Evolutionary conservation across 305 asterid species (phyloP), one percentile per base, ranked within the genome.

Genomic region (Rubia peregrina): DNA sequence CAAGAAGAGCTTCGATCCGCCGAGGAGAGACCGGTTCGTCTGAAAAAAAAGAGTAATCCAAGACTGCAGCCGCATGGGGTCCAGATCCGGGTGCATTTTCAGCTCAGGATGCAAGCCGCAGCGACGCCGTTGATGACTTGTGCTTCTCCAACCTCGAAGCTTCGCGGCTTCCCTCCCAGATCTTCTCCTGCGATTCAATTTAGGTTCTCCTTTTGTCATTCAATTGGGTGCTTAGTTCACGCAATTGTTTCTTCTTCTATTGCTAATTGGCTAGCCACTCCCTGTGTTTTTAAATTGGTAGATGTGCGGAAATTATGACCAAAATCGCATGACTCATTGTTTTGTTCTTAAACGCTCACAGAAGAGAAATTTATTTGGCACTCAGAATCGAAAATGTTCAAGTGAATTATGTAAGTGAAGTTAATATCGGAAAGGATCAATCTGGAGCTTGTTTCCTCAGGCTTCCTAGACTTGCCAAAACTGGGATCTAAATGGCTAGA

Each of bases 61-160:
- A 24, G 78, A 62, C 13, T 88, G 91, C 72, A 70, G 71, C 21
- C 82, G 75, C 33, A 66, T 79, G 21, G 78, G 56, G 17, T 71
- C 83, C 69, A 80, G 83, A 83, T 77, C 86, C 72, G 85, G 81
- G 22, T 88, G 95, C 83, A 44, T 70, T 3, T 57, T 42, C 74
- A 76, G 62, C 5, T 76, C 77, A 12, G 77, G 72, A 7, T 88
- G 91, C 81, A 79, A 84, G 30, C 83, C 75, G 71, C 68, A 88
- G 90, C 70, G 81, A 82, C 44, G 87, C 83, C 62, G 42, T 88
- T 64, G 89, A 88, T 49, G 91, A 86, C 66, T 78, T 53, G 60
- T 88, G 95, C 74, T 88, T 88, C 72, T 72, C 85, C 60, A 79
- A 81, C 71, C 70, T 86, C 53, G 89, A 86, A 78, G 91, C 89